Percentiles rank a stretch among this genome's conserved stretches.
phyloP scores from a whole-genome alignment of 2,329 filamentous ascomycete genomes.

The Calonectria fujianensis region DNA sequence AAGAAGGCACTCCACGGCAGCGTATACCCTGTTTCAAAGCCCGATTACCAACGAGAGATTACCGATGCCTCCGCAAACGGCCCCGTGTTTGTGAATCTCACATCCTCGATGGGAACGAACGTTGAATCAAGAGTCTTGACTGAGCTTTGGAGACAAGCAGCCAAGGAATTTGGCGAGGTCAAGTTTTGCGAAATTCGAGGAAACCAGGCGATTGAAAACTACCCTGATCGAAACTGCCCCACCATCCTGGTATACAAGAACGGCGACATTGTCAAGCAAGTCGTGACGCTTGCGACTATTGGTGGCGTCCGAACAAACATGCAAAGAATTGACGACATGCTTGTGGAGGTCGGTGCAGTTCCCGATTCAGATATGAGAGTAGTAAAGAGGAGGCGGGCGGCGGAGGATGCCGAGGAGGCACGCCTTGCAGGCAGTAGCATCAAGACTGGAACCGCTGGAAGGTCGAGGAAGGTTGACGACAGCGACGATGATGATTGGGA shows the following conservation, averaged over 20 bases:
- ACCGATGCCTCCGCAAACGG: constrained; percentile 89
- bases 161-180: constrained; percentile 90
- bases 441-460: constrained; percentile 69
- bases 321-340: constrained; percentile 85
- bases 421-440: constrained; percentile 69
- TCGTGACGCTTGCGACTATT: constrained; percentile 90
- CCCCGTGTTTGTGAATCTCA: constrained; percentile 86
- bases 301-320: constrained; percentile 82
- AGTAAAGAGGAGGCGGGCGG: constrained; percentile 75
- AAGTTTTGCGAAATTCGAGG: constrained; percentile 98
- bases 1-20: constrained; percentile 88
- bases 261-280: constrained; percentile 91
- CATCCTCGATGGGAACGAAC: constrained; percentile 85
- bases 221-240: constrained; percentile 95
- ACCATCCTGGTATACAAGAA: constrained; percentile 95
- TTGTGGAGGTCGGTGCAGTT: constrained; percentile 89
- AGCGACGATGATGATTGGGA: constrained; percentile 80
- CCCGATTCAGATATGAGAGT: constrained; percentile 86
- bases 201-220: constrained; percentile 95
- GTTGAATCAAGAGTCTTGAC: constrained; percentile 88
- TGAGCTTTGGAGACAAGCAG: constrained; percentile 90
- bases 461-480: constrained; percentile 64
- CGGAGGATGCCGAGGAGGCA: constrained; percentile 77
- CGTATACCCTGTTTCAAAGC: constrained; percentile 95
- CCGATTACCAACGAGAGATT: constrained; percentile 92